Evolutionary conservation across 768 basidiomycete genomes (phyloP), one percentile per base, ranked within the genome.

Genomic region (Cyathus striatus): DNA sequence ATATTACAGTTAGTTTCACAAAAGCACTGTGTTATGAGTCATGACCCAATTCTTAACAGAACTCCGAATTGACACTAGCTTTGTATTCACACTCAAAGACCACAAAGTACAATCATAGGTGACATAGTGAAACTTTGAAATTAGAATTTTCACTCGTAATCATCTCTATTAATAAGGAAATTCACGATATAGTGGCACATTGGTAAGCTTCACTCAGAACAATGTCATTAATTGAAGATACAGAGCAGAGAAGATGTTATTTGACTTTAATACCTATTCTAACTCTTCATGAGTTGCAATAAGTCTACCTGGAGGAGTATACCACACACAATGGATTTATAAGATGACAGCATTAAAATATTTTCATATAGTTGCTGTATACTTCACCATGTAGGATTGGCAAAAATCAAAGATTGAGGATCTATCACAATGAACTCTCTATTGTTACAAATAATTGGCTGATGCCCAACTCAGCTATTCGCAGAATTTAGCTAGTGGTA

Each of bases 361-460:
- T 47, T 60, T n/a, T 59, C 55, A 1, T 44, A 38, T 58, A 3
- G 45, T 45, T 0, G 59, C 42, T 10, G 86, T 81, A 56, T 73
- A 90, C 0, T 63, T 45, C 16, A 57, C 41, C 46, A 86, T 55
- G 57, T 73, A 90, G 2, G 57, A 35, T 5, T 58, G 58, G 52
- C 89, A 90, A 1, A 70, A 78, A 49, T 75, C 64, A 1, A 81
- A 0, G 64, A 52, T 3, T 83, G 81, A 1, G 85, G 79, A 4
- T 75, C 53, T 47, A 93, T 55, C 1, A 65, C 66, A 2, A 80
- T 75, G 14, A 78, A 66, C 56, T 93, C 91, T 39, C 68, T 59
- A 0, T 60, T n/a, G 0, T 81, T 59, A 56, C 91, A 93, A 13
- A 59, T 64, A 38, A 86, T 67, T 1, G 58, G 46, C 38, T 69